Conservation (phyloP, 2,329 filamentous ascomycete species). For the Xylaria hypoxylon region DNA sequence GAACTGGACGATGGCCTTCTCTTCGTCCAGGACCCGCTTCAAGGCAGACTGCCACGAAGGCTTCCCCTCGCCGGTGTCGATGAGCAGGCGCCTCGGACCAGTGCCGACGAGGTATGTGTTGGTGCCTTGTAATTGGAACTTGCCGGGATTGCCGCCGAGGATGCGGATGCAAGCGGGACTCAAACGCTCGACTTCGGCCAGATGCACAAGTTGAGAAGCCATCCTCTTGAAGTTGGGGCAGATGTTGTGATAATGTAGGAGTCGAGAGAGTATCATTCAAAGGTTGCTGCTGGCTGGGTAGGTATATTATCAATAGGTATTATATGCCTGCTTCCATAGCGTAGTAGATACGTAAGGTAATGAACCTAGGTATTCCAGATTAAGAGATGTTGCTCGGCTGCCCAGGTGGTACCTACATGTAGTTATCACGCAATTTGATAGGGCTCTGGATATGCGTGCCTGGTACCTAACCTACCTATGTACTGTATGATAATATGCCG, state of each 20-base stretch:
- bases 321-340: not conserved
- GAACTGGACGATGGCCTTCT: conserved; percentile 75
- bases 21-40: conserved; percentile 70
- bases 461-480: no score
- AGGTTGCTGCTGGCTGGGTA: not conserved
- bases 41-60: conserved; percentile 78
- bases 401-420: no score
- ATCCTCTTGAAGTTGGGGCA: conserved; percentile 57
- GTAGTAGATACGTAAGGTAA: not conserved
- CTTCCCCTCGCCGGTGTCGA: conserved; percentile 90
- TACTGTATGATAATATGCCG: not conserved
- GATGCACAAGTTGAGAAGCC: conserved; percentile 69
- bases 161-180: conserved; percentile 84
- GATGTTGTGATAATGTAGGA: conserved; percentile 24
- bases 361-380: no score
- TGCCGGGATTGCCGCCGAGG: conserved; percentile 89
- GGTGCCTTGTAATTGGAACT: conserved; percentile 81
- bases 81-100: conserved; percentile 77
- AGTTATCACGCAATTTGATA: no score
- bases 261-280: conserved; percentile 43
- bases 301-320: no score
- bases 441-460: no score
- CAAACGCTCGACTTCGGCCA: conserved; percentile 81
- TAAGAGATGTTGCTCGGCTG: no score
- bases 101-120: conserved; percentile 94